Evolutionary conservation across 2,329 filamentous ascomycete species (phyloP).

Genomic region (Xylariales sp.): DNA sequence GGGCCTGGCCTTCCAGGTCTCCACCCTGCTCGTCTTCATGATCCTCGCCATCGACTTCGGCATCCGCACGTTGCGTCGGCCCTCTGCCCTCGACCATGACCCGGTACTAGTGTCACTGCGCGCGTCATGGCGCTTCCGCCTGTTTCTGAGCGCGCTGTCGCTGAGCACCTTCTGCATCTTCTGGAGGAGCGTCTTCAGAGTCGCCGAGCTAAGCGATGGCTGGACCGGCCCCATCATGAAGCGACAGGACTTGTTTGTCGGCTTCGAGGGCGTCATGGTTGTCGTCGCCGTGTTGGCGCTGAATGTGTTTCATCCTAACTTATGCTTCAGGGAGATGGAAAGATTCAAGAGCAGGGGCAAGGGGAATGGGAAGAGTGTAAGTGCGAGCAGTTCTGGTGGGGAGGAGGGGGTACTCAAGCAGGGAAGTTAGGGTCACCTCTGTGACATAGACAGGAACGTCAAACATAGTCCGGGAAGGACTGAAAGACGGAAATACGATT

Average conservation of each 20-base stretch:
- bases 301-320: conserved; percentile 39
- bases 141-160: conserved; percentile 50
- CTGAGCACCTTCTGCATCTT: conserved; percentile 60
- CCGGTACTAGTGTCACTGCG: conserved; percentile 32
- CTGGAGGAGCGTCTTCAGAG: conserved; percentile 59
- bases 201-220: conserved; percentile 60
- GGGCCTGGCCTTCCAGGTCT: conserved; percentile 57
- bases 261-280: conserved; percentile 52
- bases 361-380: neutral
- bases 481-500: too few species aligned
- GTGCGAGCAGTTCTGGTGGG: neutral
- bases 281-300: conserved; percentile 39
- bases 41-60: conserved; percentile 44
- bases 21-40: conserved; percentile 52
- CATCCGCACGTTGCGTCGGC: conserved; percentile 33
- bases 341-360: neutral
- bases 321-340: conserved; percentile 20
- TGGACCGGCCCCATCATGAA: conserved; percentile 56
- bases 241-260: conserved; percentile 51
- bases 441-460: too few species aligned
- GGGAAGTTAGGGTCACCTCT: too few species aligned
- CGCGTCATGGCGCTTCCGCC: conserved; percentile 40
- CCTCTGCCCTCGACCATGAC: conserved; percentile 33
- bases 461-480: too few species aligned
- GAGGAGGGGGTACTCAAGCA: too few species aligned